Base-by-base conservation (phyloP, 2,329 filamentous ascomycete species). In the Sporothrix dimorphospora region DNA sequence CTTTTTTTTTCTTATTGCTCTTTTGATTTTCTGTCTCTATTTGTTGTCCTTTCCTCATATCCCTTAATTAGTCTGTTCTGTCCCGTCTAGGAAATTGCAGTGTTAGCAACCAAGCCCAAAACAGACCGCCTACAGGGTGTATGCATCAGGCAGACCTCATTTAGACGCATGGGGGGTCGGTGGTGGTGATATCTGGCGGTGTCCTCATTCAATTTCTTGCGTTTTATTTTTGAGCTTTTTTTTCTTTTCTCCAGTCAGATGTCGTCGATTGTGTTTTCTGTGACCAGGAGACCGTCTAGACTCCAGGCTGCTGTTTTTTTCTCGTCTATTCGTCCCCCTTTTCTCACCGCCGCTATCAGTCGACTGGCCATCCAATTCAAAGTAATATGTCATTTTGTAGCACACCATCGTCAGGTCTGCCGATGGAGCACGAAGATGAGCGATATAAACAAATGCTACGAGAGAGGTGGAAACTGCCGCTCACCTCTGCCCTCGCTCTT, bases 91-190 rank as follows among this genome's bases (percentile, higher is more conserved):
- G 38, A 40, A 30, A 21, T n/a, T 9, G 12, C 21, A 27, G 38
- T 65, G n/a, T 24, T 30, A 30, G 21, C n/a, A 11, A 65, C 2
- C n/a, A 7, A 7, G n/a, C 57, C 34, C 57, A 12, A 63, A 7
- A 6, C 19, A 63, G 30, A 24, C 61, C n/a, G 12, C 16, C 12
- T 45, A 24, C 24, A 66, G 63, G 42, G 4, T 49, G 63, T 24
- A 47, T 49, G 42, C 42, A 66, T 66, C 24, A 66, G 63, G 38
- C 38, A 65, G 61, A 66, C 63, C 42, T 30, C 42, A 47, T 66
- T 66, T 34, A 9, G 2, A 42, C 19, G 38, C 59, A 24, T 24
- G 3, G 9, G 27, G 21, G 24, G 51, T 19, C 55, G 40, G 11
- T n/a, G 30, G 12, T 24, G 30, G 30, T 34, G 30, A 34, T 34